A percentile compares a stretch with the other conserved stretches of the same genome.
Evolutionary conservation across 192 early-diverging fungal genomes (phyloP).

Genomic region (Chytriomyces sp.): DNA sequence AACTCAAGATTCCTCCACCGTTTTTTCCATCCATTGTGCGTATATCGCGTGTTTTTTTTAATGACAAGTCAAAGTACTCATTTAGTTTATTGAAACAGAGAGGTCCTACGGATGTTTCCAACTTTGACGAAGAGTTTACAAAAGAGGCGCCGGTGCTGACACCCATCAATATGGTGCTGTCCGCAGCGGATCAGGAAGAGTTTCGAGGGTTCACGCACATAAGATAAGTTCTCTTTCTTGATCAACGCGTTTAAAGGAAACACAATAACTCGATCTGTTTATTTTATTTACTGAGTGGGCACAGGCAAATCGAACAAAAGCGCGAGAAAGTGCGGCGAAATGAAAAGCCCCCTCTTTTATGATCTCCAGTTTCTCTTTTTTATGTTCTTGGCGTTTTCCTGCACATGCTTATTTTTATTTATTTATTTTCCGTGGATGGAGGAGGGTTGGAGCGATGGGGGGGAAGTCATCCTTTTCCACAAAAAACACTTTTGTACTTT

Average conservation of each 20-base stretch:
- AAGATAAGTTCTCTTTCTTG: conserved; percentile 27
- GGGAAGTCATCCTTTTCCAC: too few relatives aligned
- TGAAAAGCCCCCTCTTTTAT: too few relatives aligned
- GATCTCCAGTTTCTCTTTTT: too few relatives aligned
- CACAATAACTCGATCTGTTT: background rate
- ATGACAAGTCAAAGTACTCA: background rate
- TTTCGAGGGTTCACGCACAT: conserved; percentile 85
- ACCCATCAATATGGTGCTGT: conserved; percentile 84
- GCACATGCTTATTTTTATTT: too few relatives aligned
- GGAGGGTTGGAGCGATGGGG: too few relatives aligned
- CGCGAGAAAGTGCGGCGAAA: background rate
- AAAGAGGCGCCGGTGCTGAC: conserved; percentile 90
- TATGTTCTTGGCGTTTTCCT: too few relatives aligned
- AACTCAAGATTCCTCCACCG: conserved; percentile 85
- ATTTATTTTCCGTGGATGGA: too few relatives aligned
- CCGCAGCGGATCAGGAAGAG: conserved; percentile 86
- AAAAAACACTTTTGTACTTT: too few relatives aligned
- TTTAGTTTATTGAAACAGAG: conserved; percentile 38
- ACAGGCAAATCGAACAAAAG: conserved; percentile 38
- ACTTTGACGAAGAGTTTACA: conserved; percentile 99
- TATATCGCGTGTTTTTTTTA: conserved; percentile 12
- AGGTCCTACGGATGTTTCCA: conserved; percentile 85
- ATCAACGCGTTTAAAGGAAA: background rate
- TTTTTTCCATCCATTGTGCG: conserved; percentile 87
- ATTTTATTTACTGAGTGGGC: conserved; percentile 48